Evolutionary conservation across 2,329 filamentous ascomycete species (phyloP).

Genomic region (Colletotrichum truncatum): DNA sequence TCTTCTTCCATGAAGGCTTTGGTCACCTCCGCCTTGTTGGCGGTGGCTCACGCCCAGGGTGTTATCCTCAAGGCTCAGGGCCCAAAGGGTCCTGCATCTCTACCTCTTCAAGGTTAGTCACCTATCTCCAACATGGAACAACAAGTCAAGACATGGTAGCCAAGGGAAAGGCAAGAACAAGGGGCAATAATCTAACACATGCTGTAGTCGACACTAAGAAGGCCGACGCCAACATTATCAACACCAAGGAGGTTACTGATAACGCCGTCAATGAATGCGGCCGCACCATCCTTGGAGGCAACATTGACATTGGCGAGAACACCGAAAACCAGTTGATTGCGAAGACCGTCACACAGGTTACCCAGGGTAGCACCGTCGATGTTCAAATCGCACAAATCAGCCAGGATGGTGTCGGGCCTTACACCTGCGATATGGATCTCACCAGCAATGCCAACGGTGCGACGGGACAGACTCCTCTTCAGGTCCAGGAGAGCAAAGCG

Average conservation of each 20-base stretch:
- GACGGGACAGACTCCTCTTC: constrained; percentile 54
- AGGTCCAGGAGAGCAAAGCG: constrained; percentile 63
- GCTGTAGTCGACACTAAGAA: constrained; percentile 70
- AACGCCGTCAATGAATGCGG: constrained; percentile 69
- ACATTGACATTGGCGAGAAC: constrained; percentile 68
- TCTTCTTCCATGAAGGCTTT: constrained; percentile 42
- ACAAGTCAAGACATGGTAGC: neutral
- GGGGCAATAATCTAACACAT: constrained; percentile 57
- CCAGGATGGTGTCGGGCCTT: constrained; percentile 63
- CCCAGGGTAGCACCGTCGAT: constrained; percentile 52
- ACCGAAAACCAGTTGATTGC: constrained; percentile 60
- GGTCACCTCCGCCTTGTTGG: constrained; percentile 43
- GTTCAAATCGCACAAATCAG: constrained; percentile 64
- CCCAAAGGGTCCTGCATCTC: constrained; percentile 50
- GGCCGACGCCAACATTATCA: constrained; percentile 71
- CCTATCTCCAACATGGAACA: no score
- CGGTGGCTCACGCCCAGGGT: constrained; percentile 52
- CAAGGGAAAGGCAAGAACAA: neutral
- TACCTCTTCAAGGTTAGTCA: constrained; percentile 55
- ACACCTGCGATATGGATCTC: constrained; percentile 61
- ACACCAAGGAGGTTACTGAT: constrained; percentile 59
- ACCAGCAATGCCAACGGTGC: constrained; percentile 54
- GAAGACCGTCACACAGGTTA: constrained; percentile 57
- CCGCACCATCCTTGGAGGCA: constrained; percentile 66
- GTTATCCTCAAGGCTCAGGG: constrained; percentile 59